Evolutionary conservation across 1,284 basidiomycete genomes (phyloP).

Genomic region (Papiliotrema fonsecae): DNA sequence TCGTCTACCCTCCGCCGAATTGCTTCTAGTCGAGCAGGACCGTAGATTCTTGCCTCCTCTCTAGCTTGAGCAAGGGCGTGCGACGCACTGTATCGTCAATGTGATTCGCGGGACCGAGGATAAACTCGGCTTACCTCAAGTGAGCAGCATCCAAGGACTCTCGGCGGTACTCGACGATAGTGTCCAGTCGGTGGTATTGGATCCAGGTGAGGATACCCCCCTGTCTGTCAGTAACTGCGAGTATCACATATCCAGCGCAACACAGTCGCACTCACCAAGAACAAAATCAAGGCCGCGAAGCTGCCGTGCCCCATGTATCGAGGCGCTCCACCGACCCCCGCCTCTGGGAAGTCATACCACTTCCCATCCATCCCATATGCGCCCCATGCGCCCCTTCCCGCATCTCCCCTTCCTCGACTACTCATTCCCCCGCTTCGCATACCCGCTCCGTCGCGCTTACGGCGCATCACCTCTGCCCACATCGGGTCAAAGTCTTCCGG

Average conservation of each 20-base stretch:
- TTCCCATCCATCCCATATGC: constrained; percentile 21
- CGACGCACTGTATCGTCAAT: constrained; percentile 33
- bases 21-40: constrained; percentile 39
- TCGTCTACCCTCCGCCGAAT: constrained; percentile 41
- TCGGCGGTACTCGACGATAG: constrained; percentile 18
- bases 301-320: constrained; percentile 1
- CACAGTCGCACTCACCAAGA: neutral
- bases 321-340: constrained; percentile 1
- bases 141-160: constrained; percentile 33
- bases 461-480: constrained; percentile 26
- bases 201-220: constrained; percentile 21
- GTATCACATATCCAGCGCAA: neutral
- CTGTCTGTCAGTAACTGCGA: constrained; percentile 10
- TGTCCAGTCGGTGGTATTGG: constrained; percentile 29
- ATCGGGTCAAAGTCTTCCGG: constrained; percentile 12
- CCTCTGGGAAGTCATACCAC: constrained; percentile 7
- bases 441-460: constrained; percentile 25
- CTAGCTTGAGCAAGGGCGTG: constrained; percentile 41
- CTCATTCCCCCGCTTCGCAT: constrained; percentile 23
- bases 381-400: constrained; percentile 27
- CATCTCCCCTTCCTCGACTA: constrained; percentile 26
- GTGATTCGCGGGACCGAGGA: neutral
- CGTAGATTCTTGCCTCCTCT: constrained; percentile 39
- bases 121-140: constrained; percentile 29
- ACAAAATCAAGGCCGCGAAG: neutral